Evolutionary conservation across 2,329 filamentous ascomycete genomes (phyloP).

Genomic region (Neocucurbitaria cava): DNA sequence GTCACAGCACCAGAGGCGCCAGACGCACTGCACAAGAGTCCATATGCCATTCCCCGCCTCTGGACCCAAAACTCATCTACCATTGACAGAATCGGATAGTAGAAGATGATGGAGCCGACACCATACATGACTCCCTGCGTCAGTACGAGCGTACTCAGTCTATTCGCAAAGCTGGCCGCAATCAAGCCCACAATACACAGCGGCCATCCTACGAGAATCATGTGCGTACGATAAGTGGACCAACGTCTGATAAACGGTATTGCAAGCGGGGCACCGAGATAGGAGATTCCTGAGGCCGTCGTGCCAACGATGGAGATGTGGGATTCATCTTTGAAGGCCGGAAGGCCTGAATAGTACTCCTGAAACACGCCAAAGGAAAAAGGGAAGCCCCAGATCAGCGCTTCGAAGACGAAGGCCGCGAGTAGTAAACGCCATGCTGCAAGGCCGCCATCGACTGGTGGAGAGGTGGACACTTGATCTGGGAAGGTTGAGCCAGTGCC

Average conservation of each 20-base stretch:
- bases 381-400: conserved; percentile 48
- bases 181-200: conserved; percentile 40
- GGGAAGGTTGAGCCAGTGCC: no score
- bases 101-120: conserved; percentile 57
- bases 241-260: conserved; percentile 41
- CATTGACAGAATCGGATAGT: conserved; percentile 53
- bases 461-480: conserved; percentile 3
- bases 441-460: conserved; percentile 19
- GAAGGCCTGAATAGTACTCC: conserved; percentile 23
- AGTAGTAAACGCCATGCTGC: conserved; percentile 59
- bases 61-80: conserved; percentile 61
- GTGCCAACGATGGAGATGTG: conserved; percentile 27
- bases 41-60: conserved; percentile 58
- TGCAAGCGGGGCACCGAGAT: conserved; percentile 51
- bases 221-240: conserved; percentile 35
- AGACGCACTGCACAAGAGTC: conserved; percentile 52
- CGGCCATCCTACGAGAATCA: conserved; percentile 40
- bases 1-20: conserved; percentile 53
- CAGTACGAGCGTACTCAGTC: conserved; percentile 35
- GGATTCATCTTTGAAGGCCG: conserved; percentile 11
- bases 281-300: conserved; percentile 49
- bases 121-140: conserved; percentile 50
- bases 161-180: conserved; percentile 42
- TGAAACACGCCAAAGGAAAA: conserved; percentile 35
- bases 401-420: conserved; percentile 59